Percentiles rank a stretch among this genome's conserved stretches.
phyloP scores from a whole-genome alignment of 1,139 yeast genomes.

The Yamadazyma mexicana region DNA sequence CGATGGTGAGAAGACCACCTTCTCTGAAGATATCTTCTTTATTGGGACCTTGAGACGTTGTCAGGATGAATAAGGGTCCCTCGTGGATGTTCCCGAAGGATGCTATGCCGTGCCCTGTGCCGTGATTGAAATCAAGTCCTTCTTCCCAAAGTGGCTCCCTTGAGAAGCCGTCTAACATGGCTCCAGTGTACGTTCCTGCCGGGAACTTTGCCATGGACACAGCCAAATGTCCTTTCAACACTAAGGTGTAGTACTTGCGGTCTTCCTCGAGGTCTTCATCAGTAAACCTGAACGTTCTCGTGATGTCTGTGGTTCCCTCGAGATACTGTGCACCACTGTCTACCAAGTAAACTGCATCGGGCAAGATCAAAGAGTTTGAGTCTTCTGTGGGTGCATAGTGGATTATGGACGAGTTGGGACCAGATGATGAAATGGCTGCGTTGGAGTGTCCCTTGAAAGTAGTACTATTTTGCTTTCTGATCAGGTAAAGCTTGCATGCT shows the following conservation, averaged over 20 bases:
- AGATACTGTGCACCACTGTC: constrained; percentile 59
- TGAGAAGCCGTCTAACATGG: constrained; percentile 48
- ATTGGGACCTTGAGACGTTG: constrained; percentile 21
- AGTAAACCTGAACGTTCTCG: constrained; percentile 17
- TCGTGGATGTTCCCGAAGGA: constrained; percentile 56
- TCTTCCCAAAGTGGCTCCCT: constrained; percentile 51
- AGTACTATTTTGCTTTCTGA: constrained; percentile 38
- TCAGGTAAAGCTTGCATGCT: constrained; percentile 40
- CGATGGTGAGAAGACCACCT: constrained; percentile 35
- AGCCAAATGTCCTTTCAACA: constrained; percentile 53
- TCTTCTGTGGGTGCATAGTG: constrained; percentile 55
- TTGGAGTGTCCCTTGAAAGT: constrained; percentile 53
- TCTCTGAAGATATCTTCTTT: constrained; percentile 32
- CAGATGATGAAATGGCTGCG: constrained; percentile 54
- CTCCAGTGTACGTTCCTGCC: constrained; percentile 37
- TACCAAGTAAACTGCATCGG: constrained; percentile 39
- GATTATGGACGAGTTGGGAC: constrained; percentile 54
- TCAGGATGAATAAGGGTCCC: constrained; percentile 49
- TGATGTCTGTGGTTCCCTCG: constrained; percentile 62
- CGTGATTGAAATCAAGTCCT: constrained; percentile 54
- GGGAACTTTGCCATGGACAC: constrained; percentile 52
- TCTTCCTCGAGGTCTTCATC: constrained; percentile 21
- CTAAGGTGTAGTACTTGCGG: constrained; percentile 47
- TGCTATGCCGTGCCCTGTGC: constrained; percentile 61
- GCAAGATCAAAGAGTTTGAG: constrained; percentile 39